These are phyloP conservation scores for Pilaira anomala DNA, from an alignment of 192 early-diverging fungal species.

Conservation along the genomic window DNA sequence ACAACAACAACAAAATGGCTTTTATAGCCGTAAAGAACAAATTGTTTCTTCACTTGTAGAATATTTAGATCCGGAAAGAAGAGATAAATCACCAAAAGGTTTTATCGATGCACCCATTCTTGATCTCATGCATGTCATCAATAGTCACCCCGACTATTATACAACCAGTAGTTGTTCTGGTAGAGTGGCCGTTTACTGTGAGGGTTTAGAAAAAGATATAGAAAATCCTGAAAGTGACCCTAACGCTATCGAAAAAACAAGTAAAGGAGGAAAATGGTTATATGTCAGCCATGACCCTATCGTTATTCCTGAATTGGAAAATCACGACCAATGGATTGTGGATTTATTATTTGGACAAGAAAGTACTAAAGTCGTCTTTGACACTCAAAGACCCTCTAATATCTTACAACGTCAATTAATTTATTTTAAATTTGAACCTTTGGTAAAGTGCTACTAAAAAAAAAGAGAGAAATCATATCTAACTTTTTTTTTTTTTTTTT, in stretches of 20 bases:
- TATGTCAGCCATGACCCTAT: conserved; percentile 50
- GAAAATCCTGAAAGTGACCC: conserved; percentile 16
- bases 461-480: not conserved
- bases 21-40: conserved; percentile 21
- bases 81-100: conserved; percentile 55
- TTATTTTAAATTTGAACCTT: conserved; percentile 55
- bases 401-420: conserved; percentile 30
- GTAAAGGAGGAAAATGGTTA: conserved; percentile 48
- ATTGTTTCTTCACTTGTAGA: conserved; percentile 30
- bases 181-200: conserved; percentile 47
- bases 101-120: conserved; percentile 50
- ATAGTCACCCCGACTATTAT: conserved; percentile 50
- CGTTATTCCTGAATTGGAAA: conserved; percentile 21
- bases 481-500: too few species aligned
- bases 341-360: conserved; percentile 36
- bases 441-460: conserved; percentile 35
- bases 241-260: conserved; percentile 17
- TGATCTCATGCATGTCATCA: conserved; percentile 45
- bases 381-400: not conserved
- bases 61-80: conserved; percentile 35
- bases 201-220: conserved; percentile 36
- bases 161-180: conserved; percentile 56
- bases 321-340: conserved; percentile 25
- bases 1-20: conserved; percentile 2
- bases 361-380: conserved; percentile 6